A percentile compares a stretch with the other conserved stretches of the same genome.
These are phyloP conservation scores for Apiosordaria backusii DNA, from an alignment of 495 filamentous ascomycete species.

Conservation along the genomic window DNA sequence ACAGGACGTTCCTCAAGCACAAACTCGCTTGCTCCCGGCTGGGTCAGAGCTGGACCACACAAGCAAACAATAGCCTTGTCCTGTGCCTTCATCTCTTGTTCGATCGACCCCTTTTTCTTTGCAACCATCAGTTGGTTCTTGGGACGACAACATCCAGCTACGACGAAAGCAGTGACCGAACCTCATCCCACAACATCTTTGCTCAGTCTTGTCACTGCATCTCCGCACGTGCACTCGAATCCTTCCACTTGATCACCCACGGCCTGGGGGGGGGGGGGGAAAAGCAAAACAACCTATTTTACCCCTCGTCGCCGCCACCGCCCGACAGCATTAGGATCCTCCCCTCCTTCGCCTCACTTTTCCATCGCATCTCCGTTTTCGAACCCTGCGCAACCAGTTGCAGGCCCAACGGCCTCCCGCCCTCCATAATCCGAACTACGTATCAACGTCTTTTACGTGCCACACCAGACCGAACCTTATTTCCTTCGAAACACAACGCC, in stretches of 20 bases:
- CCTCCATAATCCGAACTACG: background rate
- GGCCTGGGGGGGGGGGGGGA: background rate
- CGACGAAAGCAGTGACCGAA: too few species aligned
- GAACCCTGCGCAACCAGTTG: too few species aligned
- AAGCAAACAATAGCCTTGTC: background rate
- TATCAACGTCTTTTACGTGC: background rate
- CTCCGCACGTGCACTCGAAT: background rate
- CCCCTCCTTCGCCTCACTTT: background rate
- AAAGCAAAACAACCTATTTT: background rate
- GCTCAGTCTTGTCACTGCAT: too few species aligned
- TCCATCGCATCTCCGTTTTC: background rate
- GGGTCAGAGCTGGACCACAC: too few species aligned
- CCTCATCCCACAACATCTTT: too few species aligned
- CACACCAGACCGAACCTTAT: background rate
- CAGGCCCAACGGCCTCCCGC: too few species aligned
- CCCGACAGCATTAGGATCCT: background rate
- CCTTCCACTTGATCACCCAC: background rate
- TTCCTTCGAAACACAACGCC: background rate
- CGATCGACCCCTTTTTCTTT: too few species aligned
- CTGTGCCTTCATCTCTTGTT: background rate
- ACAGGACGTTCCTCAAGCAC: background rate
- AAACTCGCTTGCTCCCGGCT: background rate
- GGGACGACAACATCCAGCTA: too few species aligned
- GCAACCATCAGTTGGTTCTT: too few species aligned
- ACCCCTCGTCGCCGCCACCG: constrained; percentile 5